Evolutionary conservation across 345 rosid species (phyloP).

Genomic region (Acer campestre): DNA sequence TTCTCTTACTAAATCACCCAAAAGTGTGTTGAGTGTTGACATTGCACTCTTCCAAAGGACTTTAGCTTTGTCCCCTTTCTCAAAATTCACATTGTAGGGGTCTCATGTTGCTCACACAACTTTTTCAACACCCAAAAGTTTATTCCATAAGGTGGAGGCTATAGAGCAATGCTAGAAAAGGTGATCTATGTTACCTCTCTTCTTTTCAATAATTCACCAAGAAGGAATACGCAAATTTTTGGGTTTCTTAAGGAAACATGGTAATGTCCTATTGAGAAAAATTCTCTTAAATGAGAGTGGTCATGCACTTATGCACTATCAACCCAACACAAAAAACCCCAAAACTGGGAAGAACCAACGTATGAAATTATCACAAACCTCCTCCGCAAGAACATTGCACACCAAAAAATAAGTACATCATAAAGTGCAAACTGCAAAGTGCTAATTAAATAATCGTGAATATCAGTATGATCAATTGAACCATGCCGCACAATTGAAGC

Average conservation of each 20-base stretch:
- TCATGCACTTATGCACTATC: not conserved
- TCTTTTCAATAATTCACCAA: too few relatives aligned
- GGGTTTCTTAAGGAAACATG: not conserved
- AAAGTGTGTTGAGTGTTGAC: too few relatives aligned
- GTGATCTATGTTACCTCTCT: too few relatives aligned
- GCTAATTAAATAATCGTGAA: not conserved
- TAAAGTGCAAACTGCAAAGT: constrained; percentile 4
- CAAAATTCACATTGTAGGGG: too few relatives aligned
- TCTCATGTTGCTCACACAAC: too few relatives aligned
- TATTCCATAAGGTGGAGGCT: too few relatives aligned
- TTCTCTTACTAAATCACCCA: too few relatives aligned
- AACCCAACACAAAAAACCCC: not conserved
- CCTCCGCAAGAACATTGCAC: not conserved
- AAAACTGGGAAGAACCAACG: not conserved
- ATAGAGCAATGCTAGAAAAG: too few relatives aligned
- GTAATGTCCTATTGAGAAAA: not conserved
- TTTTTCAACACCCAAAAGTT: too few relatives aligned
- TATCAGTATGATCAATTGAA: not conserved
- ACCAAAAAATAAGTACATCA: not conserved
- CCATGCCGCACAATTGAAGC: not conserved
- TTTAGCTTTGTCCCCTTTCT: too few relatives aligned
- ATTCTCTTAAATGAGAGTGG: not conserved
- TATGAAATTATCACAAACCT: not conserved
- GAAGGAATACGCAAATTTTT: too few relatives aligned
- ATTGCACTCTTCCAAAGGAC: too few relatives aligned